These are phyloP conservation scores for Ophioceras dolichostomum DNA, from an alignment of 2,329 filamentous ascomycete genomes.

Conservation along the genomic window DNA sequence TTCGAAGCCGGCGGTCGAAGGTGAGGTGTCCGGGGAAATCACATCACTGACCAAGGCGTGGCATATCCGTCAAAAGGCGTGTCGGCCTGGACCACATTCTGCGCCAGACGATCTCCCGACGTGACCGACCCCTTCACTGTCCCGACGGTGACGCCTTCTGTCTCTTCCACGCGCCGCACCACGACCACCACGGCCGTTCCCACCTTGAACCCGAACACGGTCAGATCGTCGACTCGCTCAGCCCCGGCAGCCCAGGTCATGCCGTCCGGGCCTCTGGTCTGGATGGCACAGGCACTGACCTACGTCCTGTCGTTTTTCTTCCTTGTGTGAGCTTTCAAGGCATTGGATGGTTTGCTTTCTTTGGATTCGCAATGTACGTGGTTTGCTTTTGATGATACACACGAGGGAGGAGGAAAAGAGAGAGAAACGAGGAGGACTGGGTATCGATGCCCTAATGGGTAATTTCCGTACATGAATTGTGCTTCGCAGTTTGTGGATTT, in stretches of 20 bases:
- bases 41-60: conserved; percentile 3
- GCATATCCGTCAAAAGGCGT: no score
- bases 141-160: neutral
- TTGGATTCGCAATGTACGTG: no score
- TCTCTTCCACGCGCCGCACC: neutral
- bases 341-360: neutral
- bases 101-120: conserved; percentile 3
- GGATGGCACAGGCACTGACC: conserved; percentile 6
- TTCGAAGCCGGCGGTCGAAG: neutral
- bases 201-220: conserved; percentile 4
- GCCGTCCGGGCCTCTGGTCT: conserved; percentile 3
- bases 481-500: neutral
- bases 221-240: conserved; percentile 1
- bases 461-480: no score
- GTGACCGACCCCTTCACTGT: neutral
- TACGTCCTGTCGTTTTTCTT: conserved; percentile 8
- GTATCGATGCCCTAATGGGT: no score
- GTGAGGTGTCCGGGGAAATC: neutral
- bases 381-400: neutral
- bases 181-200: conserved; percentile 2
- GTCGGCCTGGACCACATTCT: conserved; percentile 7
- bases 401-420: neutral
- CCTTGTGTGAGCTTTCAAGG: conserved; percentile 4
- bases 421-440: no score
- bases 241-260: neutral